These are phyloP conservation scores for Guillardia theta DNA, from an alignment of 78 protist genomes.

Conservation along the genomic window DNA sequence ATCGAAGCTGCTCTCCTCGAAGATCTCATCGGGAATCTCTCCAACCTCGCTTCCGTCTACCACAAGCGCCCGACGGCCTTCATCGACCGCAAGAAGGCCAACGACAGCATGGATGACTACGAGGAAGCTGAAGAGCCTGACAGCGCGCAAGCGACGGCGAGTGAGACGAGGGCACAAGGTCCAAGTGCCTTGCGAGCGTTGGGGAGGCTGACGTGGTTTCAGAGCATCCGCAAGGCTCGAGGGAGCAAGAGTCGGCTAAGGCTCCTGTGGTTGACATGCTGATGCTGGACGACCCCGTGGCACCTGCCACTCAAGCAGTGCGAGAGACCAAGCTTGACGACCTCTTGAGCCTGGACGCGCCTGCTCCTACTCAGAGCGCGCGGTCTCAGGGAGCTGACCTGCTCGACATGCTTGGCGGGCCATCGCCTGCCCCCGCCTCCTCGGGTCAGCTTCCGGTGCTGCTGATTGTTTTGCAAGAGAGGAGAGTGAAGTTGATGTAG, in stretches of 20 bases:
- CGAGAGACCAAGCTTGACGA: background rate
- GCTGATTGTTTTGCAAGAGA: background rate
- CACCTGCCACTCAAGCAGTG: background rate
- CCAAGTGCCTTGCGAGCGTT: background rate
- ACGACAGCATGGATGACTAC: constrained; percentile 5
- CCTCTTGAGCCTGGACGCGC: background rate
- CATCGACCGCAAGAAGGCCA: constrained; percentile 43
- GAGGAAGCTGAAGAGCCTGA: constrained; percentile 26
- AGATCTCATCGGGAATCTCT: constrained; percentile 79
- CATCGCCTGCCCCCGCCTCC: background rate
- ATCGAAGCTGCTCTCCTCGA: constrained; percentile 80
- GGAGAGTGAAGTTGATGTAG: background rate
- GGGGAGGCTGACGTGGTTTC: background rate
- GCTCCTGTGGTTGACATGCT: background rate
- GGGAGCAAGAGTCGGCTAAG: background rate
- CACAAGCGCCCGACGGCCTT: constrained; percentile 90
- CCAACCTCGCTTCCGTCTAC: constrained; percentile 92
- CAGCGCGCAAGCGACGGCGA: background rate
- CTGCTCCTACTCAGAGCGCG: background rate
- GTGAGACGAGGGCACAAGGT: background rate
- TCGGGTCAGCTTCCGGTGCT: background rate
- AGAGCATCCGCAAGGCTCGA: background rate
- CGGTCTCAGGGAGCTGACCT: background rate
- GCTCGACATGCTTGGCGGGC: background rate
- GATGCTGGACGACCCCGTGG: background rate